Base-by-base conservation (phyloP, 2,329 filamentous ascomycete species). In the Beauveria pseudobassiana region DNA sequence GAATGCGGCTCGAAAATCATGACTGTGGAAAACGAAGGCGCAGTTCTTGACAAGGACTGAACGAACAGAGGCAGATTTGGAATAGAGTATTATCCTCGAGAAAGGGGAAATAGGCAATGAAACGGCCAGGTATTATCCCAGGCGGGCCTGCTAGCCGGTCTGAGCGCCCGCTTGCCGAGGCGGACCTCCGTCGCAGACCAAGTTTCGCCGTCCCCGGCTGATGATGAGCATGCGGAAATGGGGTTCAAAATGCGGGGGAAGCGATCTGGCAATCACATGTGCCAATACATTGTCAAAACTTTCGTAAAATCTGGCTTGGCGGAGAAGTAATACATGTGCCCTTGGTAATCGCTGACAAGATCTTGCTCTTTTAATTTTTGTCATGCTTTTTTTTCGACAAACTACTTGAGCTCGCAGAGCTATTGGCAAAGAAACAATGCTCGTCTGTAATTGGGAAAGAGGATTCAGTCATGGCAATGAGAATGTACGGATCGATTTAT, bases 1-100 rank as follows among this genome's bases (percentile, higher is more conserved):
- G 59, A 61, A 9, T 45, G 59, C 51, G 59, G 59, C 42, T 40
- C 38, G 24, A 55, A 54, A 28, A 61, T 61, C 59, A 61, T 61
- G 43, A 26, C 30, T 53, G 34, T 1, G 18, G 40, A 30, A 12
- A 50, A 5, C 3, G 22, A 26, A 16, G 28, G 24, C 26, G 12
- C 12, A 48, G 7, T 14, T 6, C n/a, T 3, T 46, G 46, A 43
- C 42, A 6, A 43, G 42, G 42, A 10, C 18, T 10, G 42, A 10
- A 10, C 16, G 14, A 38, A 38, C 34, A 0, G 12, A 38, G 10
- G 12, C 12, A 38, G 14, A 6, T 38, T 5, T 16, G 16, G 2
- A 16, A 14, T 34, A 5, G 3, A 14, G 12, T 14, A 1, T 20
- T 43, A 4, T 43, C 20, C 16, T 49, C n/a, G 10, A 24, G n/a